These are phyloP conservation scores for Paraglomus brasilianum DNA, from an alignment of 192 early-diverging fungal genomes.

Conservation along the genomic window DNA sequence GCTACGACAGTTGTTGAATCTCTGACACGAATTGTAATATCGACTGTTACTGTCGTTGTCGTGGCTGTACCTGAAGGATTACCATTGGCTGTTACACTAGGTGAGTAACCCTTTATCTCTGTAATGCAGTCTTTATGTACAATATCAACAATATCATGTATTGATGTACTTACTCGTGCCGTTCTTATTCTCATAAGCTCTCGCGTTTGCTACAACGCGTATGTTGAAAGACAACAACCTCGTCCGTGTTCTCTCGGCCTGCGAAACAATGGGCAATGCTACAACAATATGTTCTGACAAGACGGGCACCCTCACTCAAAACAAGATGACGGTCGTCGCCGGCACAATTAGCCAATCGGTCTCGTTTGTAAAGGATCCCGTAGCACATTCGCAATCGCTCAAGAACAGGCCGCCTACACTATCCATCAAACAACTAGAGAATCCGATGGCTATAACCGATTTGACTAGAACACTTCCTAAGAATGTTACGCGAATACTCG, in stretches of 20 bases:
- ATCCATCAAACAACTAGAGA: constrained; percentile 37
- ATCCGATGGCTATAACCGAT: constrained; percentile 44
- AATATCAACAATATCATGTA: constrained; percentile 3
- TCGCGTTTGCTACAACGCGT: constrained; percentile 89
- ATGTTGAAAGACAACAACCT: constrained; percentile 99
- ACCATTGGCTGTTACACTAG: constrained; percentile 92
- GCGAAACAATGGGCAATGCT: constrained; percentile 99
- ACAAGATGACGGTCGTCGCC: constrained; percentile 95
- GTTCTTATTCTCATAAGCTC: constrained; percentile 43
- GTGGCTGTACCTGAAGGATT: constrained; percentile 99
- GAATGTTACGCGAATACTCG: constrained; percentile 49
- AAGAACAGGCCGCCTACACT: background rate
- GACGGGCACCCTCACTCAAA: constrained; percentile 97
- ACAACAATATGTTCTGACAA: constrained; percentile 99
- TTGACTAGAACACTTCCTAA: constrained; percentile 45
- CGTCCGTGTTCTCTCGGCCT: constrained; percentile 92
- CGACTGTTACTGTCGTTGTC: constrained; percentile 91
- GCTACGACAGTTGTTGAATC: constrained; percentile 57
- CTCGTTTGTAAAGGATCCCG: constrained; percentile 39
- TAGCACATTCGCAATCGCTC: constrained; percentile 33
- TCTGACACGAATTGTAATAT: constrained; percentile 80
- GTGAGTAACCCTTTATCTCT: constrained; percentile 22
- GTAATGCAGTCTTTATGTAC: background rate
- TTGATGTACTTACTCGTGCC: background rate
- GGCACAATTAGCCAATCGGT: constrained; percentile 67